Evolutionary conservation across 2,329 filamentous ascomycete genomes (phyloP).

Genomic region (Purpureocillium takamizusanense): DNA sequence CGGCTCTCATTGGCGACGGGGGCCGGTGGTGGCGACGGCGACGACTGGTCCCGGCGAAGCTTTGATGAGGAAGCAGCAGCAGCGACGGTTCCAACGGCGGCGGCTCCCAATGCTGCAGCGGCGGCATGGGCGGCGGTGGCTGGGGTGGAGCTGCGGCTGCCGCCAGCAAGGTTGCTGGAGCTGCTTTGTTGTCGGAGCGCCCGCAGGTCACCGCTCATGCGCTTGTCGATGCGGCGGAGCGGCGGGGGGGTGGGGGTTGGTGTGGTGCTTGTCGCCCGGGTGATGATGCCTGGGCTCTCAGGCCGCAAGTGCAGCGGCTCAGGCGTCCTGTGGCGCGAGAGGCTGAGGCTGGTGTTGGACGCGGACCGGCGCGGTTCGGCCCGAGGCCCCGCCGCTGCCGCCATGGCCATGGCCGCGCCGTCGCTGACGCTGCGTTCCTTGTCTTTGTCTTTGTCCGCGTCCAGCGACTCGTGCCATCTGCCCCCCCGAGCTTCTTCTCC

Average conservation of each 20-base stretch:
- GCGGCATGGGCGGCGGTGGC: not conserved
- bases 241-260: slow-evolving; percentile 46
- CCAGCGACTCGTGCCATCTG: not conserved
- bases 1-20: slow-evolving; percentile 83
- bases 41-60: not conserved
- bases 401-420: not conserved
- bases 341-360: slow-evolving; percentile 45
- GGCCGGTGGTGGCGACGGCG: slow-evolving; percentile 27
- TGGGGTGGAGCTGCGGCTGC: slow-evolving; percentile 5
- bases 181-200: slow-evolving; percentile 25
- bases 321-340: slow-evolving; percentile 41
- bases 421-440: slow-evolving; percentile 12
- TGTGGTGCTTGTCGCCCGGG: slow-evolving; percentile 20
- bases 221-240: slow-evolving; percentile 59
- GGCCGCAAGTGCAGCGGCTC: slow-evolving; percentile 48
- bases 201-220: slow-evolving; percentile 65
- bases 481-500: not conserved
- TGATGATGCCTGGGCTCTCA: slow-evolving; percentile 51
- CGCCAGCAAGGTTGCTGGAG: slow-evolving; percentile 1
- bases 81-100: too few species aligned
- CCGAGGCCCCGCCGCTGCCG: slow-evolving; percentile 4
- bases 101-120: too few species aligned
- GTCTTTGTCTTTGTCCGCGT: not conserved
- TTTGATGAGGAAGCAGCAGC: too few species aligned
- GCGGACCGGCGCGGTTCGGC: slow-evolving; percentile 30